Evolutionary conservation across 2,329 filamentous ascomycete species (phyloP), one percentile per base, ranked within the genome.

Genomic region (Emericellopsis cladophorae): DNA sequence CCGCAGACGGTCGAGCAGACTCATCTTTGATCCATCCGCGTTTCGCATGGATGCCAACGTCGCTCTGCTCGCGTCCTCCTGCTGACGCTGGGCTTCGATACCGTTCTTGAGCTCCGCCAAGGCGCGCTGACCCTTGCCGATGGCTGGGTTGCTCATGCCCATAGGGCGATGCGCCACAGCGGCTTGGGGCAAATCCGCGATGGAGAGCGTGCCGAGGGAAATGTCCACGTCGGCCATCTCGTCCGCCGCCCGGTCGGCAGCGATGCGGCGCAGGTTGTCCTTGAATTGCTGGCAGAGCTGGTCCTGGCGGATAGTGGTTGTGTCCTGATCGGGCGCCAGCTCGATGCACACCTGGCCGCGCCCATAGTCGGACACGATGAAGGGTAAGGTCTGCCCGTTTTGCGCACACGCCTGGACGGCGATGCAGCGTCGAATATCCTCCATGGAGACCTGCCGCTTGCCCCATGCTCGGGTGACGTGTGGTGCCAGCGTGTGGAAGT

Each of bases 1-100:
- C 46, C 82, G 79, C 47, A 93, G 74, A 38, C 84, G 80, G 56
- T 89, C 84, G 43, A 92, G 68, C 21, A 93, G 74, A 40, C 75
- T 76, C 64, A 82, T 78, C 61, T 79, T 68, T 36, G 60, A 58
- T 35, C 62, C 67, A 39, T 67, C 65, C 2, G 62, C 46, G 44
- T 68, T 70, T 31, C 61, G 48, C 42, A 59, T 48, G 0, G 57
- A 48, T 45, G 57, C 51, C 12, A 55, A 48, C 22, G 59, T 57
- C 40, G 55, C 49, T 45, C 60, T 66, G 14, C 49, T 47, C 31
- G 64, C 57, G 45, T 64, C 64, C 44, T 67, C 58, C 48, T 71
- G 61, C 53, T 74, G 69, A 54, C 69, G 73, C 32, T 35, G 32
- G 31, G 64, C 53, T 3, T 58, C 64, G n/a, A 81, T 68, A 44